Evolutionary conservation across 139 green algal genomes (phyloP), one percentile per base, ranked within the genome.

Genomic region (Klebsormidium nitens): DNA sequence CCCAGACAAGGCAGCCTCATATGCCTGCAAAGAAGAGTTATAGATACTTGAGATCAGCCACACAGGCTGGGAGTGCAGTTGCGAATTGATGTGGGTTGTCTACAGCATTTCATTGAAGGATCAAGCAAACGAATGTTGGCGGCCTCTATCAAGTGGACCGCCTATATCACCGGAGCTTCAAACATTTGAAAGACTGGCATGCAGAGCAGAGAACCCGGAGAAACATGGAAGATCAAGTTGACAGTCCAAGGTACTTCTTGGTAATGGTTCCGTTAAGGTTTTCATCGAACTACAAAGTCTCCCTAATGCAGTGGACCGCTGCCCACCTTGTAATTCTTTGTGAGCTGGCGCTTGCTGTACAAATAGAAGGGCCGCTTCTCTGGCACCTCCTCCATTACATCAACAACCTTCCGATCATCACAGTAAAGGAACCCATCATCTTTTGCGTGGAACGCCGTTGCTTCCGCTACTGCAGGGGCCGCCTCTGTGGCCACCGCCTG

Each of bases 301-400:
- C 52, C 40, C 79, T 17, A 28, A 28, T 19, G 44, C 44, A 17
- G 44, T 52, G 44, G 17, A 52, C 17, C 17, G 17, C 17, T 28
- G 44, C 44, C 19, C 44, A 52, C 17, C 17, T 52, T 52, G 35
- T 70, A 79, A 38, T 77, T 77, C 29, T 34, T 8, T 1, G 66
- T 81, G 5, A 81, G 36, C 60, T 81, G 71, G 19, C n/a, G 29
- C 3, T 75, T 82, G 59, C 71, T 89, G 82, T 97, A 97, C 52
- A 98, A 80, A 81, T 97, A 97, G 79, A 97, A 96, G 8, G 89
- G 93, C 17, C 72, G 49, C n/a, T 59, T 82, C 34, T 91, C 78
- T 2, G 81, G 67, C 0, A 88, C 83, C 74, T 86, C 71, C 4
- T 37, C 19, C 35, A n/a, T 57, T n/a, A 63, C 36, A 28, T 75